These are phyloP conservation scores for Trichoderma hamatum DNA, from an alignment of 2,329 filamentous ascomycete genomes.

Conservation along the genomic window DNA sequence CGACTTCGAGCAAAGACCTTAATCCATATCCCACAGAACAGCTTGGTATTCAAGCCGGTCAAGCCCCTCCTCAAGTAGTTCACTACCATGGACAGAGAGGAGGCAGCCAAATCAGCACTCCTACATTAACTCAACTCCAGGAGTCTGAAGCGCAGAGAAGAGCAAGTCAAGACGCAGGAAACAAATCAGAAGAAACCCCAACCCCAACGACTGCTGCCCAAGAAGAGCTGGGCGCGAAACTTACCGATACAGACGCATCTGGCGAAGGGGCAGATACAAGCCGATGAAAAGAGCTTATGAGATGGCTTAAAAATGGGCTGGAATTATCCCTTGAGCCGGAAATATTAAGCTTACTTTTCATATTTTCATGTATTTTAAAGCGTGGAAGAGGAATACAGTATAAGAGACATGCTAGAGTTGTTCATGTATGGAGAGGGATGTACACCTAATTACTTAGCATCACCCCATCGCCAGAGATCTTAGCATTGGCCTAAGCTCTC, in stretches of 20 bases:
- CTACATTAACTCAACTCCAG: constrained; percentile 57
- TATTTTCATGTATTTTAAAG: constrained; percentile 26
- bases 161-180: constrained; percentile 52
- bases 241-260: constrained; percentile 27
- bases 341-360: background rate
- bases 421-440: background rate
- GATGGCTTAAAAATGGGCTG: background rate
- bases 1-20: constrained; percentile 70
- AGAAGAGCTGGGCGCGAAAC: constrained; percentile 37
- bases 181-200: constrained; percentile 44
- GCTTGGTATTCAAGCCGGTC: constrained; percentile 63
- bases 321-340: background rate
- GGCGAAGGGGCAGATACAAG: constrained; percentile 33
- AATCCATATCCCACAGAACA: constrained; percentile 69
- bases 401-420: background rate
- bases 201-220: constrained; percentile 45
- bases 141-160: constrained; percentile 52
- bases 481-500: constrained; percentile 22
- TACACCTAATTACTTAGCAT: background rate
- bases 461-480: constrained; percentile 2
- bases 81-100: constrained; percentile 69
- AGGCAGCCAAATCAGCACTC: constrained; percentile 68
- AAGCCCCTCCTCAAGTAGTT: constrained; percentile 66
- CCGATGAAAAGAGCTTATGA: constrained; percentile 33
- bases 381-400: background rate